Conservation (phyloP, 2,329 filamentous ascomycete species). For the Drechslerella coelobrocha region DNA sequence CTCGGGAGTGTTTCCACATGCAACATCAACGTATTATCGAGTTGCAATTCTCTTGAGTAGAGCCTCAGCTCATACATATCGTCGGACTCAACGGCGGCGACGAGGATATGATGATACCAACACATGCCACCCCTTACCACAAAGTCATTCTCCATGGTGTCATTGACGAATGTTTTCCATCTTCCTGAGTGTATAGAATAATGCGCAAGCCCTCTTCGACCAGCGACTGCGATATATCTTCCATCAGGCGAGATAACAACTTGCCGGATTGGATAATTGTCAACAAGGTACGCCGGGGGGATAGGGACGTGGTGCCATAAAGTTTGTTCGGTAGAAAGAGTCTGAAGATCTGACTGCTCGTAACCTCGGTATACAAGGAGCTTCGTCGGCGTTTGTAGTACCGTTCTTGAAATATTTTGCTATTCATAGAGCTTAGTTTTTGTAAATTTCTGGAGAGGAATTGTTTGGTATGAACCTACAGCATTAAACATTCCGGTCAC, state of each 20-base stretch:
- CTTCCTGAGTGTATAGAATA: conserved; percentile 93
- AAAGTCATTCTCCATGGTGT: conserved; percentile 84
- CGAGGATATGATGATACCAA: conserved; percentile 95
- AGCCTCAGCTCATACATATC: conserved; percentile 85
- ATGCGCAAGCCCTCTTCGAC: conserved; percentile 86
- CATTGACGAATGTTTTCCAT: conserved; percentile 92
- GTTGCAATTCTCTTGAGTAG: conserved; percentile 82
- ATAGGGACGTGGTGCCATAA: conserved; percentile 95
- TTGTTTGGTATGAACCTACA: not conserved
- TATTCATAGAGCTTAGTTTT: conserved; percentile 15
- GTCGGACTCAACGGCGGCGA: conserved; percentile 88
- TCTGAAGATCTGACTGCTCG: conserved; percentile 85
- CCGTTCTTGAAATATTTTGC: conserved; percentile 85
- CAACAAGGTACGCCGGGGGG: conserved; percentile 80
- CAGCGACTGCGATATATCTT: conserved; percentile 94
- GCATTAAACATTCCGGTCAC: conserved; percentile 89
- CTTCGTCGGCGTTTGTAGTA: conserved; percentile 85
- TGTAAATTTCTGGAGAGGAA: not conserved
- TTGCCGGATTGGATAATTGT: conserved; percentile 91
- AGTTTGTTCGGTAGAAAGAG: conserved; percentile 82
- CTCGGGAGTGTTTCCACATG: conserved; percentile 79
- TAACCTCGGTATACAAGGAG: conserved; percentile 94
- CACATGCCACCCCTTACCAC: conserved; percentile 95
- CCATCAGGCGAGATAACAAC: conserved; percentile 90
- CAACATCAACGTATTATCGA: conserved; percentile 75